A percentile compares a stretch with the other conserved stretches of the same genome.
Conservation (phyloP, 768 basidiomycete species). For the Calocybe cyanea region DNA sequence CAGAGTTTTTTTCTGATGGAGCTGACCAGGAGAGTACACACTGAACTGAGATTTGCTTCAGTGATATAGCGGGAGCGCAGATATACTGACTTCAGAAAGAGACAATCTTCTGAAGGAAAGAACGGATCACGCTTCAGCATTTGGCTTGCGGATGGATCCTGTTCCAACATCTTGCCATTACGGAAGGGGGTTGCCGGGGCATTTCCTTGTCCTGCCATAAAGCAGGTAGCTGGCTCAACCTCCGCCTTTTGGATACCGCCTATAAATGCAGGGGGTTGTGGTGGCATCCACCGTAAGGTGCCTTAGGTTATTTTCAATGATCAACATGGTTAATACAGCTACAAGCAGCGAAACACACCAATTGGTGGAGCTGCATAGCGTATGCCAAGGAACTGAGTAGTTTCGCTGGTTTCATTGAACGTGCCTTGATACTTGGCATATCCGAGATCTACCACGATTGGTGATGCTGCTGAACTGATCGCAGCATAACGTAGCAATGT, state of each 20-base stretch:
- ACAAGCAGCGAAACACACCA: constrained; percentile 22
- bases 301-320: constrained; percentile 17
- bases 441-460: constrained; percentile 37
- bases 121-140: constrained; percentile 6
- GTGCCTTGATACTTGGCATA: constrained; percentile 42
- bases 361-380: constrained; percentile 49
- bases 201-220: constrained; percentile 24
- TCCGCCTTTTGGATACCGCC: constrained; percentile 28
- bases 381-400: constrained; percentile 38
- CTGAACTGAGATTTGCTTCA: constrained; percentile 15
- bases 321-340: not conserved
- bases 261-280: constrained; percentile 25
- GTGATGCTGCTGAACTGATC: not conserved
- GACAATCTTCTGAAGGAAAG: constrained; percentile 33
- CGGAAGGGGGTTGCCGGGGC: constrained; percentile 30
- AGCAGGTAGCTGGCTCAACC: constrained; percentile 30
- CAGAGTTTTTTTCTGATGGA: constrained; percentile 21
- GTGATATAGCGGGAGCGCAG: not conserved
- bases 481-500: not conserved
- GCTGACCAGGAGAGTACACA: constrained; percentile 32
- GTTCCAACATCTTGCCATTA: not conserved
- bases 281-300: constrained; percentile 31
- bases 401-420: constrained; percentile 27
- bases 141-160: no score
- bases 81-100: constrained; percentile 32